A percentile compares a stretch with the other conserved stretches of the same genome.
Evolutionary conservation across 768 basidiomycete genomes (phyloP).

Genomic region (Lentinula sp.): DNA sequence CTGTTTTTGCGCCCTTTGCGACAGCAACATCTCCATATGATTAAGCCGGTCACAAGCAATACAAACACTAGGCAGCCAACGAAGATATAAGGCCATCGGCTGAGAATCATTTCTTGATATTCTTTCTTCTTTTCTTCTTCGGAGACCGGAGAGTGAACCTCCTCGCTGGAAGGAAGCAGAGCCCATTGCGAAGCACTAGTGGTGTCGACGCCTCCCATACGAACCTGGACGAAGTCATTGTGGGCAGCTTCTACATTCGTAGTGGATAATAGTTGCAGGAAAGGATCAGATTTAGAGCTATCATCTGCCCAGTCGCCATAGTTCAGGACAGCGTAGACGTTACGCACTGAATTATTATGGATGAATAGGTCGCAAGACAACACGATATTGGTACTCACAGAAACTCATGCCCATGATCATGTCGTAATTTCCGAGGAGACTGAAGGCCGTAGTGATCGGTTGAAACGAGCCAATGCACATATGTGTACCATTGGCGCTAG

Average conservation of each 20-base stretch:
- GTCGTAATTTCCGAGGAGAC: conserved; percentile 71
- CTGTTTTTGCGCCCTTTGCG: conserved; percentile 22
- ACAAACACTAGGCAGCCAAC: conserved; percentile 50
- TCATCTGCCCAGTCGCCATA: conserved; percentile 64
- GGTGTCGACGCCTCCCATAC: conserved; percentile 54
- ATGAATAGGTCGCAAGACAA: not conserved
- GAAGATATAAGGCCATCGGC: conserved; percentile 71
- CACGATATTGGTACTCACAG: conserved; percentile 35
- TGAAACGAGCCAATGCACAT: conserved; percentile 77
- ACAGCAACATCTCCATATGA: conserved; percentile 60
- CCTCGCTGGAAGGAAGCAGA: conserved; percentile 54
- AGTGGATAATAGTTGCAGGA: conserved; percentile 61
- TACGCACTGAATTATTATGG: conserved; percentile 50
- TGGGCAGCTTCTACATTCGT: conserved; percentile 48
- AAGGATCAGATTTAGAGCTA: conserved; percentile 46
- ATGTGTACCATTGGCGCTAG: conserved; percentile 40
- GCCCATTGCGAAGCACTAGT: conserved; percentile 47
- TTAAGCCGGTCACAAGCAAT: conserved; percentile 36
- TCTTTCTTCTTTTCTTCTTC: conserved; percentile 59
- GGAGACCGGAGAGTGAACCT: conserved; percentile 59
- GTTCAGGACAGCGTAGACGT: conserved; percentile 65
- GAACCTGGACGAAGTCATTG: conserved; percentile 59
- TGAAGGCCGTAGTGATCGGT: conserved; percentile 77
- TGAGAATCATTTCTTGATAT: conserved; percentile 57
- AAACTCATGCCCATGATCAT: conserved; percentile 82